A percentile compares a stretch with the other conserved stretches of the same genome.
phyloP scores from a whole-genome alignment of 257 asterid genomes.

The Nicotiana paniculata region DNA sequence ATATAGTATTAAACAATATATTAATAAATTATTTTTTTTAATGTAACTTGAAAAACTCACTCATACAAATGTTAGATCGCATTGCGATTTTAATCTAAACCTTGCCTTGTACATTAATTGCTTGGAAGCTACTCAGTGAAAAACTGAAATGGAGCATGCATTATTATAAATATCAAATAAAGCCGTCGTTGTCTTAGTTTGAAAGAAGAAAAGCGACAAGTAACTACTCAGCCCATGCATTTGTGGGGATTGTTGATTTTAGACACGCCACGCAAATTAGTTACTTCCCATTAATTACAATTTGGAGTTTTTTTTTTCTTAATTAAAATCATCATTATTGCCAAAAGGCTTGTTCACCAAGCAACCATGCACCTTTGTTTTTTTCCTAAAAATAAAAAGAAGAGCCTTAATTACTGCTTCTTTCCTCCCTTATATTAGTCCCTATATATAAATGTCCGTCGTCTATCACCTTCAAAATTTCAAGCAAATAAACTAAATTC shows the following conservation, averaged over 20 bases:
- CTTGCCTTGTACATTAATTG: too few species aligned
- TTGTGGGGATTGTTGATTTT: not conserved
- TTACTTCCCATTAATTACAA: not conserved
- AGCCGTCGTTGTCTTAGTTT: not conserved
- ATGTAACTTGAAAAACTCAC: not conserved
- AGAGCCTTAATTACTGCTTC: not conserved
- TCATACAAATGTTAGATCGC: too few species aligned
- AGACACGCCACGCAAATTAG: conserved; percentile 4
- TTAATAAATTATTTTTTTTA: too few species aligned
- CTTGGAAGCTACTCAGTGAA: too few species aligned
- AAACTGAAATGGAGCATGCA: too few species aligned
- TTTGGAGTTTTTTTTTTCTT: not conserved
- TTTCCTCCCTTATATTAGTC: not conserved
- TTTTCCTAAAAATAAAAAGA: not conserved
- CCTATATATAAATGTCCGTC: not conserved
- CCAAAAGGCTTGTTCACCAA: not conserved
- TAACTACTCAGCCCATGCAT: not conserved
- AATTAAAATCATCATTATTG: not conserved
- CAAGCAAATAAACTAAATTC: not conserved
- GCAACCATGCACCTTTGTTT: not conserved
- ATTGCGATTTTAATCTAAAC: too few species aligned
- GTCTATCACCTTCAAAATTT: not conserved
- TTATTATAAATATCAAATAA: not conserved
- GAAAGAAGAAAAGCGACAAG: not conserved
- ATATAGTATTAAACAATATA: too few species aligned